These are phyloP conservation scores for Cystoisospora suis DNA, from an alignment of 169 alveolate genomes.

Conservation along the genomic window DNA sequence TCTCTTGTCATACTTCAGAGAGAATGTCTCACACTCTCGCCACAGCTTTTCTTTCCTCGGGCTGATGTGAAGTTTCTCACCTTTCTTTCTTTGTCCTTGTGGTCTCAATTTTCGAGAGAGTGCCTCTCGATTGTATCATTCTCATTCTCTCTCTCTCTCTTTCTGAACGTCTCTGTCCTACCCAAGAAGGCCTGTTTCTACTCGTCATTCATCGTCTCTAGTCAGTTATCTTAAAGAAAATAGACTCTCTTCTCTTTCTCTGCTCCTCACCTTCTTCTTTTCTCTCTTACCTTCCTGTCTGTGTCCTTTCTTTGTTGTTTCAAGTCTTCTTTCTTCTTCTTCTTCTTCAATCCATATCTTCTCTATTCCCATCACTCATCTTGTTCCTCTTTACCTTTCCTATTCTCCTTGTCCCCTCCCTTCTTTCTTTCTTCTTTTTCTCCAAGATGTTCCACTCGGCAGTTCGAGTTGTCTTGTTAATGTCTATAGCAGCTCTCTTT, in stretches of 20 bases:
- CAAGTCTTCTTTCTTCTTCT: not conserved
- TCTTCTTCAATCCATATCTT: not conserved
- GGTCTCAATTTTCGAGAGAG: not conserved
- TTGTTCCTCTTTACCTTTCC: not conserved
- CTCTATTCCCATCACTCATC: not conserved
- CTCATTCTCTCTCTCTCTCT: too few relatives aligned
- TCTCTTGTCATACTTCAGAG: not conserved
- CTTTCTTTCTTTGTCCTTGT: not conserved
- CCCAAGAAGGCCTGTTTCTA: not conserved
- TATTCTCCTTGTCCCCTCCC: not conserved
- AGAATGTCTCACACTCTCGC: not conserved
- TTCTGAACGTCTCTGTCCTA: too few relatives aligned
- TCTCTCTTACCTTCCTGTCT: not conserved
- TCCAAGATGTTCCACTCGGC: slow-evolving; percentile 15
- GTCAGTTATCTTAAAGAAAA: not conserved
- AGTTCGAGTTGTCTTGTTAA: slow-evolving; percentile 26
- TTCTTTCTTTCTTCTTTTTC: not conserved
- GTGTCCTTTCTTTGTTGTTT: not conserved
- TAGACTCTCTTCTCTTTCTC: not conserved
- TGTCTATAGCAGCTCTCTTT: slow-evolving; percentile 30
- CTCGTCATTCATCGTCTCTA: not conserved
- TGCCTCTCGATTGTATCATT: not conserved
- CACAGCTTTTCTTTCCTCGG: not conserved
- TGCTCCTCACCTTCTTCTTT: not conserved
- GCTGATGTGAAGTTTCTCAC: not conserved